Conservation (phyloP, 1,139 yeast species). For the Candida buenavistaensis region DNA sequence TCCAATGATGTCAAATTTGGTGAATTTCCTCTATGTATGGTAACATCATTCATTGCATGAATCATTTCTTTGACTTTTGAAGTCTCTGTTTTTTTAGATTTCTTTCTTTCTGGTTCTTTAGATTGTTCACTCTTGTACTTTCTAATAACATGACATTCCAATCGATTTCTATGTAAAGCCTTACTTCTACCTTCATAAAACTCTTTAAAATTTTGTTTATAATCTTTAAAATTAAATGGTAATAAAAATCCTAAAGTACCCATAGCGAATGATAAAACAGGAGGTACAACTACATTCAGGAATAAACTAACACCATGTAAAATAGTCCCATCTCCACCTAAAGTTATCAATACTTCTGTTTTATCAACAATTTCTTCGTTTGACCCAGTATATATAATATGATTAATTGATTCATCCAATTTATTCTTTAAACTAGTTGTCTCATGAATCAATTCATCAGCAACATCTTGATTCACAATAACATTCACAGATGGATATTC, state of each 20-base stretch:
- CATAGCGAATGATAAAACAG: constrained; percentile 82
- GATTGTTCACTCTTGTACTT: constrained; percentile 14
- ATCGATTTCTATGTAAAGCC: constrained; percentile 72
- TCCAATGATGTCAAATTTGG: constrained; percentile 86
- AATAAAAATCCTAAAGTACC: constrained; percentile 90
- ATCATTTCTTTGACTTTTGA: constrained; percentile 27
- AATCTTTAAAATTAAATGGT: constrained; percentile 76
- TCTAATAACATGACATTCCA: constrained; percentile 72
- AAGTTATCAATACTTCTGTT: constrained; percentile 74
- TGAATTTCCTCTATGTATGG: constrained; percentile 82
- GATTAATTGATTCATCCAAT: constrained; percentile 11
- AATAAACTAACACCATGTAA: constrained; percentile 69
- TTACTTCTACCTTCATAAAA: constrained; percentile 69
- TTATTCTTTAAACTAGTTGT: constrained; percentile 15
- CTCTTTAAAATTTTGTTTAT: constrained; percentile 57
- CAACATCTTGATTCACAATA: constrained; percentile 73
- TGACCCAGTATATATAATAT: constrained; percentile 53
- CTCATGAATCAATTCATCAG: constrained; percentile 61
- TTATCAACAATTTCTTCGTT: constrained; percentile 53
- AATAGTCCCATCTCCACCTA: constrained; percentile 97
- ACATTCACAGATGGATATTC: constrained; percentile 72
- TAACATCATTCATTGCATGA: constrained; percentile 91
- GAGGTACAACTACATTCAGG: constrained; percentile 74
- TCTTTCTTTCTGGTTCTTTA: constrained; percentile 4
- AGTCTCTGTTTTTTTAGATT: constrained; percentile 1